phyloP scores from a whole-genome alignment of 352 stramenopile genomes.

The Aphanomyces cochlioides region DNA sequence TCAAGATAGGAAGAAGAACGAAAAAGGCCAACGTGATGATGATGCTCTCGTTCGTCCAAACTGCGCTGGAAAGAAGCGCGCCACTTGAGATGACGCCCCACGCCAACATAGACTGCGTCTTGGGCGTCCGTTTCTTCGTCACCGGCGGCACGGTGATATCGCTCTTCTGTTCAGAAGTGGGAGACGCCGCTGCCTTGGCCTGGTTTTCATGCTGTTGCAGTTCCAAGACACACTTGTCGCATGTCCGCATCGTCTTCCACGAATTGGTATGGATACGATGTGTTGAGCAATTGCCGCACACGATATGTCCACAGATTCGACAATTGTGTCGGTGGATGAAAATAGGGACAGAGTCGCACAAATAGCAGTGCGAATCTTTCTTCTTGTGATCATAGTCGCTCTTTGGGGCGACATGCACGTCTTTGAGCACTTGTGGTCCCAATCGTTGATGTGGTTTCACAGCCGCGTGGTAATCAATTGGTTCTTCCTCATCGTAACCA shows the following conservation, averaged over 20 bases:
- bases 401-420: background rate
- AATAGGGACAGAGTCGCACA: background rate
- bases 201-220: background rate
- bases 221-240: conserved; percentile 1
- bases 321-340: conserved; percentile 12
- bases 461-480: background rate
- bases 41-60: background rate
- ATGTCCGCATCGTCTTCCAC: conserved; percentile 1
- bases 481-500: background rate
- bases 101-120: background rate
- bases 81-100: background rate
- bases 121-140: background rate
- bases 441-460: background rate
- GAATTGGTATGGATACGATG: conserved; percentile 5
- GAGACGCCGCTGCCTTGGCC: background rate
- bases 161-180: background rate
- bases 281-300: background rate
- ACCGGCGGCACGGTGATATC: background rate
- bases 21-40: background rate
- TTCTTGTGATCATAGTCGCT: background rate
- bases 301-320: background rate
- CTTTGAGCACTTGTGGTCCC: background rate
- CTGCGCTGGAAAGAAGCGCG: background rate
- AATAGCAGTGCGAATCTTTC: background rate
- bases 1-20: background rate